Percentiles rank a stretch among this genome's conserved stretches.
phyloP scores from a whole-genome alignment of 371 early-diverging fungal species.

The Apophysomyces trapeziformis region DNA sequence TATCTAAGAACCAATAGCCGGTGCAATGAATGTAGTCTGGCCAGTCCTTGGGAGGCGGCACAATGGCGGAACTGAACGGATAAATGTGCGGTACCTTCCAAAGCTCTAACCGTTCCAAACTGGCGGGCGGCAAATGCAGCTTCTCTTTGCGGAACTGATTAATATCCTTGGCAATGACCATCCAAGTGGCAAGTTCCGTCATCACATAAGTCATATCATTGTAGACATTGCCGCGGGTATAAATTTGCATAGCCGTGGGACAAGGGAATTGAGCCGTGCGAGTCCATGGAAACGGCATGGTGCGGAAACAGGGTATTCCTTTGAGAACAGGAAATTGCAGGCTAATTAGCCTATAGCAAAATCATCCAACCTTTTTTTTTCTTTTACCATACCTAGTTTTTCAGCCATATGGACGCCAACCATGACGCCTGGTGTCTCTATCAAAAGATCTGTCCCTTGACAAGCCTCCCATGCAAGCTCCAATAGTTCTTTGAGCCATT shows the following conservation, averaged over 20 bases:
- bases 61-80: conserved; percentile 72
- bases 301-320: conserved; percentile 71
- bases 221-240: conserved; percentile 68
- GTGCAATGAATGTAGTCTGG: conserved; percentile 73
- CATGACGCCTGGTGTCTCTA: conserved; percentile 82
- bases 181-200: conserved; percentile 80
- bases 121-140: conserved; percentile 57
- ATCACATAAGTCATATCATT: conserved; percentile 81
- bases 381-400: conserved; percentile 45
- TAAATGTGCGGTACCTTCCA: conserved; percentile 73
- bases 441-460: conserved; percentile 73
- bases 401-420: conserved; percentile 84
- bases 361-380: background rate
- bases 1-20: conserved; percentile 85
- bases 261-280: conserved; percentile 79
- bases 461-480: conserved; percentile 74
- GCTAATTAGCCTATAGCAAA: too few species aligned
- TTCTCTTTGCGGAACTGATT: conserved; percentile 69
- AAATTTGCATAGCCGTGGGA: conserved; percentile 71
- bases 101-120: conserved; percentile 55
- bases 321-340: background rate
- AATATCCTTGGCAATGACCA: conserved; percentile 62
- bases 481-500: conserved; percentile 78
- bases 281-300: conserved; percentile 84
- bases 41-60: conserved; percentile 80